Evolutionary conservation across 306 rosid genomes (phyloP), one percentile per base, ranked within the genome.

Genomic region (Cucurbita ficifolia): DNA sequence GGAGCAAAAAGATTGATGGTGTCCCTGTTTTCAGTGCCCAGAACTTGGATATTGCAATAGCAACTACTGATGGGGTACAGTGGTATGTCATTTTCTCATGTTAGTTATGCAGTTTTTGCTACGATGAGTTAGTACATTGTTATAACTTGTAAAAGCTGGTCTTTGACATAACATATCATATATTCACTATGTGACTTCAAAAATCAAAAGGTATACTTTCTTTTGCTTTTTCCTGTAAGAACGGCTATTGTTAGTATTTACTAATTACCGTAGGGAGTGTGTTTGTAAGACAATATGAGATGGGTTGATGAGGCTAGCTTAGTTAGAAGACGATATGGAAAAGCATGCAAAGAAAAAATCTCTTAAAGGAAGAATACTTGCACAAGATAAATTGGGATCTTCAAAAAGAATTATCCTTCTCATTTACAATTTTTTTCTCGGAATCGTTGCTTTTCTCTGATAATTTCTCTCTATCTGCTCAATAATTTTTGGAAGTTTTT

Each of bases 21-120:
- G 96, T 95, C 75, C 99, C 99, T 8, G 97, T 95, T 74, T 95
- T 95, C 79, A 86, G 97, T 88, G 92, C 97, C 13, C 91, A 91
- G 43, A 95, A 95, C 82, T 83, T 95, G 80, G 97, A 91, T 82
- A 95, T 95, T 81, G 96, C 99, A 68, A 91, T 95, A 76, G 92
- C 99, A 79, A 91, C 92, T 56, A 81, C 80, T 0, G 91, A 91
- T 84, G 99, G 96, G 60, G 77, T 95, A 78, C 89, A 88, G 83
- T 95, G 99, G 97, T 95, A 68, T 13, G 81, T 73, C 72, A 64
- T 80, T 29, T 79, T 75, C 40, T 73, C 79, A 77, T 40, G 74
- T 53, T 65, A 64, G 24, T 74, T 76, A 7, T 79, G 48, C 76
- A 22, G 24, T 64, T 42, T 45, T 75, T 45, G 55, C 38, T 12